A percentile compares a stretch with the other conserved stretches of the same genome.
Conservation (phyloP, 2,329 filamentous ascomycete species). For the Epichloe uncinata region DNA sequence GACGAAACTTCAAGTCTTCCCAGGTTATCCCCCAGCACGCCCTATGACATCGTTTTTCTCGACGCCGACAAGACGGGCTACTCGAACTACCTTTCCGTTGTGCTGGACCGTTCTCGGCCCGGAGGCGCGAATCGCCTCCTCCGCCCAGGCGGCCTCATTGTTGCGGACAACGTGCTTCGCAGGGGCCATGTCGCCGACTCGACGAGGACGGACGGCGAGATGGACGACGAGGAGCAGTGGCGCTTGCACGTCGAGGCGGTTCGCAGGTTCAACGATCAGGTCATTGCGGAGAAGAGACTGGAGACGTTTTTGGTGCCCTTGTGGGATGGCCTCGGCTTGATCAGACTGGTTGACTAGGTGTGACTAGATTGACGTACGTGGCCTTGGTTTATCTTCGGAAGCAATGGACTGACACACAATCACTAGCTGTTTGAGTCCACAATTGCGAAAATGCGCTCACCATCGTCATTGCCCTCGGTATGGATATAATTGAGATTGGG, state of each 20-base stretch:
- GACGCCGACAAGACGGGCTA: slow-evolving; percentile 42
- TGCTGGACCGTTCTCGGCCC: slow-evolving; percentile 30
- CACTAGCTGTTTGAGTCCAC: too few species aligned
- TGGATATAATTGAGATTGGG: neutral
- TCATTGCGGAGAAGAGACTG: slow-evolving; percentile 20
- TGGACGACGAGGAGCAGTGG: slow-evolving; percentile 3
- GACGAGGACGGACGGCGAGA: slow-evolving; percentile 1
- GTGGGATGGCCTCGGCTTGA: slow-evolving; percentile 29
- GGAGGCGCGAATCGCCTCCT: slow-evolving; percentile 27
- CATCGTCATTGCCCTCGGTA: too few species aligned
- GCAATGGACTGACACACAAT: too few species aligned
- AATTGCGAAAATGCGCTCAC: too few species aligned
- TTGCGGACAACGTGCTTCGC: slow-evolving; percentile 41
- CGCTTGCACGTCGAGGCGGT: slow-evolving; percentile 15
- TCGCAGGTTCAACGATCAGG: slow-evolving; percentile 22
- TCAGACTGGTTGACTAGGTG: slow-evolving; percentile 25
- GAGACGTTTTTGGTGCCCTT: slow-evolving; percentile 28
- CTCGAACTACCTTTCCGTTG: slow-evolving; percentile 30
- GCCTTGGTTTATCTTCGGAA: neutral
- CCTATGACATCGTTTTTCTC: slow-evolving; percentile 41
- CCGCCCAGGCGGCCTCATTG: slow-evolving; percentile 33
- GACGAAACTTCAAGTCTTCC: slow-evolving; percentile 17
- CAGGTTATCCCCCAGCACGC: slow-evolving; percentile 18
- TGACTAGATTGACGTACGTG: slow-evolving; percentile 16
- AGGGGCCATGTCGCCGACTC: slow-evolving; percentile 31